Evolutionary conservation across 768 basidiomycete species (phyloP), one percentile per base, ranked within the genome.

Genomic region (Clathrus columnatus): DNA sequence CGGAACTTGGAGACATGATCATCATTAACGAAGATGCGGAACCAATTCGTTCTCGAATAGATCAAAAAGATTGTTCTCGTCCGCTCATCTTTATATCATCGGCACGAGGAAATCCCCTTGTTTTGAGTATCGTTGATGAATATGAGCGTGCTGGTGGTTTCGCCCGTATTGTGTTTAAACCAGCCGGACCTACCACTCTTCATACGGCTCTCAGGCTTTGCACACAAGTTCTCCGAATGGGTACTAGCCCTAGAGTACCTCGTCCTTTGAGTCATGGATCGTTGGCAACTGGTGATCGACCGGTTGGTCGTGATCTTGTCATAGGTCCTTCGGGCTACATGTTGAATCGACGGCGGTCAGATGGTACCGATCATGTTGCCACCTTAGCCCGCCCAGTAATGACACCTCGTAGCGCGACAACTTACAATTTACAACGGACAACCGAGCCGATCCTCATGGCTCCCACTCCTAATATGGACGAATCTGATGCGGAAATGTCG

Each of bases 81-180:
- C 84, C 89, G 0, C 87, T 89, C 67, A 75, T 96, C 62, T 72
- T 94, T 50, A 73, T 94, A 32, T 84, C 87, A 17, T 77, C 85
- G 0, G 75, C 77, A 27, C 80, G 90, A 45, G 84, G 86, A 17
- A 83, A 79, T 66, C 75, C 84, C 16, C 68, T 73, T 51, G 65
- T 85, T 50, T 79, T 86, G 75, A 70, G 74, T 8, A 77, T 82
- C 14, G 81, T 83, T 52, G 77, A 73, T 56, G 82, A 87, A 20
- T 84, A 87, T 64, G 89, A 91, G 65, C 74, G 75, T 43, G 79
- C 84, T 10, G 93, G 93, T 7, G 92, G 92, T 24, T 87, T 90
- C 68, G 91, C 88, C 68, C 84, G 88, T n/a, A 74, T 91, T 21
- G 70, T 94, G 11, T 88, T 85, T 77, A 97, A 96, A 66, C 93